phyloP scores from a whole-genome alignment of 1,284 basidiomycete species.

The Cryptococcus sp. region DNA sequence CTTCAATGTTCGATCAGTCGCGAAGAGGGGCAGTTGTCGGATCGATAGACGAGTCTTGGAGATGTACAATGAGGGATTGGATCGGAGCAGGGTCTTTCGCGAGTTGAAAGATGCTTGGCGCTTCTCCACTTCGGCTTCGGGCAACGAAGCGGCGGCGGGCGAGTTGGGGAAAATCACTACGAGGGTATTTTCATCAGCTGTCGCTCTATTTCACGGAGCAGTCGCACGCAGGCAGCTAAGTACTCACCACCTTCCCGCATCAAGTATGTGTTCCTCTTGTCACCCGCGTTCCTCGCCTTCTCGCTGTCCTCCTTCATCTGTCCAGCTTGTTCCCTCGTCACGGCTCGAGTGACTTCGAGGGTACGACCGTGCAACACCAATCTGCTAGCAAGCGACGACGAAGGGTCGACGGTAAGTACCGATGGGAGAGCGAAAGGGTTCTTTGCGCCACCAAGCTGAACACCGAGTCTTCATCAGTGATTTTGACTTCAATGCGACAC shows the following conservation, averaged over 20 bases:
- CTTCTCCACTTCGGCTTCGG: conserved; percentile 74
- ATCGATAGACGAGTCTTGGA: conserved; percentile 91
- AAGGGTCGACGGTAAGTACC: conserved; percentile 92
- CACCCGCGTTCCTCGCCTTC: conserved; percentile 79
- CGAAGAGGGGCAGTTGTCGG: conserved; percentile 87
- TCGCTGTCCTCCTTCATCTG: conserved; percentile 86
- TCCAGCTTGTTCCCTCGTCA: conserved; percentile 83
- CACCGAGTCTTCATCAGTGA: conserved; percentile 7
- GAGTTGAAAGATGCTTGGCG: conserved; percentile 80
- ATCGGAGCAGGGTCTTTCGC: conserved; percentile 74
- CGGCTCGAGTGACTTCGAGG: conserved; percentile 85
- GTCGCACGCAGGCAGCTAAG: too few relatives aligned
- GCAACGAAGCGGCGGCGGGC: conserved; percentile 70
- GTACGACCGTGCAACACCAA: conserved; percentile 91
- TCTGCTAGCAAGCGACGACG: conserved; percentile 75
- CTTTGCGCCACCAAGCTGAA: conserved; percentile 54
- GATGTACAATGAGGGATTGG: conserved; percentile 91
- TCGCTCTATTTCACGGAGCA: too few relatives aligned
- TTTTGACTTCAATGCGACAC: not conserved
- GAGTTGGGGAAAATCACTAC: conserved; percentile 84
- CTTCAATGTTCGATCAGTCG: conserved; percentile 85
- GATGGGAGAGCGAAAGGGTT: conserved; percentile 86
- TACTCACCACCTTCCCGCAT: conserved; percentile 87
- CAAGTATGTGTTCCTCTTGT: conserved; percentile 95
- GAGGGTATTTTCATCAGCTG: not conserved